Percentiles rank a stretch among this genome's conserved stretches.
phyloP scores from a whole-genome alignment of 2,329 filamentous ascomycete genomes.

The Alternaria sp. region DNA sequence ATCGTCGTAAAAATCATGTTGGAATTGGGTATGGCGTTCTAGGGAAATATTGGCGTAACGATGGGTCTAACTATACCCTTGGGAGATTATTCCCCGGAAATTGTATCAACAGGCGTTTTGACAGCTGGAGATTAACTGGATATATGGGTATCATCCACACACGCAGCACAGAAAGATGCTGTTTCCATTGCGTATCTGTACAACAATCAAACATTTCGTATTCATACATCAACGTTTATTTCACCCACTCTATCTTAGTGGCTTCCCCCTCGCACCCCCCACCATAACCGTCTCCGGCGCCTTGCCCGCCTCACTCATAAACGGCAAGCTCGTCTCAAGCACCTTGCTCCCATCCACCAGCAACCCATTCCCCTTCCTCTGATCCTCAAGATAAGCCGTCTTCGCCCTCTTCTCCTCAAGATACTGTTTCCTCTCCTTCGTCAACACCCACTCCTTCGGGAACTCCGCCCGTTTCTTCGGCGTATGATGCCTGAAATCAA shows the following conservation, averaged over 20 bases:
- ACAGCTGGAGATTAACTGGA: background rate
- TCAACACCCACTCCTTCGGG: conserved; percentile 83
- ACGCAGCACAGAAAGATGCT: background rate
- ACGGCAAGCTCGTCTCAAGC: conserved; percentile 44
- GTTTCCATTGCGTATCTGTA: background rate
- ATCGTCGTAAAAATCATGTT: background rate
- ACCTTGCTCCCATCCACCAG: conserved; percentile 61
- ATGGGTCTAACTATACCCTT: conserved; percentile 5
- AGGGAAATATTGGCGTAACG: background rate
- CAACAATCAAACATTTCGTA: background rate
- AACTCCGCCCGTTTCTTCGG: conserved; percentile 72
- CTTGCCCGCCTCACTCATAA: conserved; percentile 17
- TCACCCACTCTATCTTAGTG: conserved; percentile 3
- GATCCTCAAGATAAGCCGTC: conserved; percentile 61
- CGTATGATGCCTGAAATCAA: conserved; percentile 86
- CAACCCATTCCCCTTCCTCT: conserved; percentile 59
- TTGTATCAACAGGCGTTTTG: background rate
- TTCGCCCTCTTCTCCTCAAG: conserved; percentile 67
- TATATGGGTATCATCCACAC: background rate
- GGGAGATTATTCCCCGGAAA: background rate
- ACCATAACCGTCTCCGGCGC: conserved; percentile 25
- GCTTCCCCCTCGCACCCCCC: conserved; percentile 20
- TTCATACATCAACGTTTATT: background rate
- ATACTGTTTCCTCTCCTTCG: conserved; percentile 68
- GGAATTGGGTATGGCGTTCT: background rate